Percentiles rank a stretch among this genome's conserved stretches.
phyloP scores from a whole-genome alignment of 257 asterid genomes.

The Catharanthus roseus region DNA sequence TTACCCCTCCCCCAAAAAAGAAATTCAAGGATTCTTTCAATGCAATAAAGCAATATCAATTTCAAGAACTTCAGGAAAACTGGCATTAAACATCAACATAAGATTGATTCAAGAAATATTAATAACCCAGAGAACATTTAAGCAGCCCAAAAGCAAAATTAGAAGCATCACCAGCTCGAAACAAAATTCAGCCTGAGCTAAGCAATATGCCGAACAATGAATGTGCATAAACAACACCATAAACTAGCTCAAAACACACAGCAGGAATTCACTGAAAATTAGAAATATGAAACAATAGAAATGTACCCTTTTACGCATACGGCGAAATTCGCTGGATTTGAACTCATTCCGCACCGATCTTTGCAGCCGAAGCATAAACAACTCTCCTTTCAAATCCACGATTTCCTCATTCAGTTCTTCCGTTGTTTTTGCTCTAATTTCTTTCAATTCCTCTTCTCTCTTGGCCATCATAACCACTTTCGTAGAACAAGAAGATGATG shows the following conservation, averaged over 20 bases:
- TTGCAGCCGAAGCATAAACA: constrained; percentile 94
- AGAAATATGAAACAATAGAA: background rate
- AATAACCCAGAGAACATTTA: background rate
- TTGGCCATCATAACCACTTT: constrained; percentile 75
- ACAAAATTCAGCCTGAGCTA: background rate
- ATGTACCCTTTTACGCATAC: constrained; percentile 80
- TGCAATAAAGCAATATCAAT: background rate
- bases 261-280: background rate
- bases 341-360: constrained; percentile 89
- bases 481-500: constrained; percentile 29
- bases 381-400: constrained; percentile 91
- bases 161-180: background rate
- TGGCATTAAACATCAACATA: no score
- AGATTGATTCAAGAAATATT: background rate
- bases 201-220: constrained; percentile 12
- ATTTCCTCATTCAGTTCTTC: constrained; percentile 83
- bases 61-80: background rate
- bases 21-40: background rate
- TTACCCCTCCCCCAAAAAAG: background rate
- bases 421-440: constrained; percentile 63
- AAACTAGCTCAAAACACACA: background rate
- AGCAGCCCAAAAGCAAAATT: background rate
- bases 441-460: constrained; percentile 73
- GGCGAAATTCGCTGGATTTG: constrained; percentile 82
- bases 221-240: background rate